Conservation (phyloP, 345 rosid species). For the Eucalyptus tenuipes region DNA sequence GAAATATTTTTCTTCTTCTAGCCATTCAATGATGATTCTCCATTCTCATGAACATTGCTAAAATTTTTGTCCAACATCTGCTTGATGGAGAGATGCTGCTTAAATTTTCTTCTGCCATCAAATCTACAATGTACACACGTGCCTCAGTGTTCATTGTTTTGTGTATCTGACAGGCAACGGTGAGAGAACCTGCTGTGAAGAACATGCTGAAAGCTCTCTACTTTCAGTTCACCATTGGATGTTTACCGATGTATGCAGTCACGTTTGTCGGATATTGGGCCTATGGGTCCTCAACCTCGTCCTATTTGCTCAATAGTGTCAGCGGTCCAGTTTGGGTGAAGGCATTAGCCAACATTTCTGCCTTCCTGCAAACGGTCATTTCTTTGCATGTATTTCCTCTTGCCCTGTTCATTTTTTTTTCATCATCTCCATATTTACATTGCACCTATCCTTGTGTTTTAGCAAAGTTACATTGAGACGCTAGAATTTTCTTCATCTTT, state of each 20-base stretch:
- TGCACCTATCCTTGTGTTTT: background rate
- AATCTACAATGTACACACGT: background rate
- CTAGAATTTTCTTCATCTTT: background rate
- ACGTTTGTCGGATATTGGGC: constrained; percentile 91
- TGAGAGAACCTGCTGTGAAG: constrained; percentile 60
- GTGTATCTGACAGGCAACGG: constrained; percentile 26
- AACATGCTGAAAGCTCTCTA: constrained; percentile 86
- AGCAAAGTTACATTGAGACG: background rate
- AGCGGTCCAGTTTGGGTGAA: constrained; percentile 81
- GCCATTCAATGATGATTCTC: background rate
- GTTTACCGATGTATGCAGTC: constrained; percentile 61
- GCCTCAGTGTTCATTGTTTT: background rate
- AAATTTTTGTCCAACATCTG: background rate
- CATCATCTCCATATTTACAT: background rate
- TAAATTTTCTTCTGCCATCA: background rate
- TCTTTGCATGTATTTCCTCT: constrained; percentile 53
- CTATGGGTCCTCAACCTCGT: constrained; percentile 62
- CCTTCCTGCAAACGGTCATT: constrained; percentile 80
- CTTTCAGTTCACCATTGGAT: constrained; percentile 72
- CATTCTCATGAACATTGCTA: background rate
- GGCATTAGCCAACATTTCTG: constrained; percentile 59
- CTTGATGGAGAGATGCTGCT: background rate
- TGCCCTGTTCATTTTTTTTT: background rate
- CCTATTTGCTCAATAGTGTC: constrained; percentile 61
- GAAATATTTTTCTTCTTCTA: background rate